Evolutionary conservation across 1,284 basidiomycete species (phyloP), one percentile per base, ranked within the genome.

Genomic region (Fomitopsis betulina): DNA sequence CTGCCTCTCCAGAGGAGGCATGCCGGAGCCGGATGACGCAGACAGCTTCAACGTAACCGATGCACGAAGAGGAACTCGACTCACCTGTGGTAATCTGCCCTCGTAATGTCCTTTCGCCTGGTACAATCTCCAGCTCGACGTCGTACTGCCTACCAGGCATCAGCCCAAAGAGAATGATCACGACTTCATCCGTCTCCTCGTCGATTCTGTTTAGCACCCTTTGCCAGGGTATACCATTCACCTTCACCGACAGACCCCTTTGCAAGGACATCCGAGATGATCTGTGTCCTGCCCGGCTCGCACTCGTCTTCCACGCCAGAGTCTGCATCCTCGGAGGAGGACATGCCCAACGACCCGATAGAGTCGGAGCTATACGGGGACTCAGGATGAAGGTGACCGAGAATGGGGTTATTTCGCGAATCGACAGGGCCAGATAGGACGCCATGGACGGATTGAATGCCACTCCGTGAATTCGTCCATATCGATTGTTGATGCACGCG

Each of bases 71-170:
- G 47, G 53, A 25, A 37, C 49, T 5, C 43, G 52, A 33, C 52
- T 50, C 61, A 77, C 85, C 82, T 67, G 87, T 91, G 0, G 80
- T 82, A 58, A 91, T 83, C 64, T 87, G 86, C 54, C 76, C 77
- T 47, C 81, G 75, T 43, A 76, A 72, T 42, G 75, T 76, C 38
- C 75, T 76, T 62, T 82, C 83, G 12, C 79, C 81, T n/a, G 85
- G 84, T 7, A 86, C 82, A 23, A 93, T 76, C 0, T 80, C 86
- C 5, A 93, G 74, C 65, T 91, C 87, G 59, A 93, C 84, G 64
- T 91, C 89, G 63, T 93, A 93, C 66, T 88, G 86, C 56, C 87
- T 78, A 3, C 88, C 87, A 10, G 91, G 91, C 77, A 90, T 82
- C 40, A 93, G 79, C 3, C 88, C 89, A 60, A 89, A 91, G 32